These are phyloP conservation scores for Phytophthora palmivora DNA, from an alignment of 352 stramenopile genomes.

Conservation along the genomic window DNA sequence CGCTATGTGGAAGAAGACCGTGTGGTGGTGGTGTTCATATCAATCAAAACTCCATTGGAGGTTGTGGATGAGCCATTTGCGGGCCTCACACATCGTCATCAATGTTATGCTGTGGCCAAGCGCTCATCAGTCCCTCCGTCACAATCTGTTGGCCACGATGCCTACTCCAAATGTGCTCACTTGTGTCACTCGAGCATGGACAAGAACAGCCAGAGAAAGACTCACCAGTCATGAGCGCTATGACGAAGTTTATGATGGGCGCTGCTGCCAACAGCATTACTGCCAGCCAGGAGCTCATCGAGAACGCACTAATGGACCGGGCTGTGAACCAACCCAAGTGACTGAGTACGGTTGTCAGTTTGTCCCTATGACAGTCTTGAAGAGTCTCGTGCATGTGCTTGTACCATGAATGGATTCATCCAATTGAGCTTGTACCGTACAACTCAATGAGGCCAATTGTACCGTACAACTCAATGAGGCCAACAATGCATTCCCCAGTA, in stretches of 20 bases:
- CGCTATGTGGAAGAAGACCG: conserved; percentile 44
- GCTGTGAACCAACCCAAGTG: conserved; percentile 21
- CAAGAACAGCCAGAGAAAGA: conserved; percentile 38
- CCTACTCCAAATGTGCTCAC: conserved; percentile 60
- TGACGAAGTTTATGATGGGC: conserved; percentile 53
- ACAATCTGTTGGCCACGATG: conserved; percentile 36
- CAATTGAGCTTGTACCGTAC: neutral
- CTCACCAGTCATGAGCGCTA: conserved; percentile 37
- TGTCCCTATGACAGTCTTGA: neutral
- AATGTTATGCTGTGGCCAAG: conserved; percentile 44
- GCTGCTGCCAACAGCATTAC: conserved; percentile 41
- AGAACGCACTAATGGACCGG: conserved; percentile 45
- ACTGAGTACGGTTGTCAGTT: neutral
- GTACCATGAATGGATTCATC: conserved; percentile 5
- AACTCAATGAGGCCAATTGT: neutral
- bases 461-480: neutral
- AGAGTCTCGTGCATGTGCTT: neutral
- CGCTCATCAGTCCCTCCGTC: conserved; percentile 25
- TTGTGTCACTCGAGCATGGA: conserved; percentile 40
- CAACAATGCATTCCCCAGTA: too few relatives aligned
- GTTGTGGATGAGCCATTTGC: conserved; percentile 40
- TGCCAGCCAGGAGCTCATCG: conserved; percentile 45
- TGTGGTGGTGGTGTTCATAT: conserved; percentile 43
- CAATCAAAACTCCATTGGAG: conserved; percentile 41
- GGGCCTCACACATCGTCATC: conserved; percentile 39